Percentiles rank a stretch among this genome's conserved stretches.
Evolutionary conservation across 176 grass and related monocot species (phyloP).

Genomic region (Aegilops bicornis): DNA sequence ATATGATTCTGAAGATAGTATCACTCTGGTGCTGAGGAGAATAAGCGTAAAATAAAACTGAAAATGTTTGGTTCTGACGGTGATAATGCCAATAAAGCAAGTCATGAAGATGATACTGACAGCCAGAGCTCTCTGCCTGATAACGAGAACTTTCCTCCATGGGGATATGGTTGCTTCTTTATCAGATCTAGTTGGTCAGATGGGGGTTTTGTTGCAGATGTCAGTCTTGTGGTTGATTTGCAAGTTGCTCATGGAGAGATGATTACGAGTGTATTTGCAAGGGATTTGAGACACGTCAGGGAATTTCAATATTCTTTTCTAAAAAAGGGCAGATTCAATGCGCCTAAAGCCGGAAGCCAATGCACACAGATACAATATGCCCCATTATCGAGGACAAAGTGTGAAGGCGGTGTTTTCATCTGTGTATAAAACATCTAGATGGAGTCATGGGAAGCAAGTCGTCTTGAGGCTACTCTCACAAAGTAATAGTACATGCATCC

Average conservation of each 20-base stretch:
- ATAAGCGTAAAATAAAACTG: constrained; percentile 36
- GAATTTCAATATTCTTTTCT: constrained; percentile 53
- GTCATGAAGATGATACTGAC: constrained; percentile 41
- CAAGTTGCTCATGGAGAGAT: constrained; percentile 41
- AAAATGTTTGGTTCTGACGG: constrained; percentile 44
- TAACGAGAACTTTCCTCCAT: constrained; percentile 68
- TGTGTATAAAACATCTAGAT: too few species aligned
- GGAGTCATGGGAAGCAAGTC: too few species aligned
- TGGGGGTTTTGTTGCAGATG: constrained; percentile 64
- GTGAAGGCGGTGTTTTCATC: too few species aligned
- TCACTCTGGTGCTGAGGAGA: constrained; percentile 50
- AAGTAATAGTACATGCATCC: too few species aligned
- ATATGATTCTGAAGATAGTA: constrained; percentile 77
- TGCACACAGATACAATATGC: constrained; percentile 57
- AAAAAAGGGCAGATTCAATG: constrained; percentile 48
- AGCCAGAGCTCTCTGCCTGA: constrained; percentile 59
- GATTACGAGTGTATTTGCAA: constrained; percentile 63
- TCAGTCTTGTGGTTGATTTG: constrained; percentile 71
- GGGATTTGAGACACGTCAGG: constrained; percentile 69
- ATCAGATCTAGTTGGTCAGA: constrained; percentile 64
- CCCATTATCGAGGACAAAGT: constrained; percentile 89
- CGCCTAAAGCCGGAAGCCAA: constrained; percentile 44
- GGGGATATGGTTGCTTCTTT: constrained; percentile 77
- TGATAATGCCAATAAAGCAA: constrained; percentile 23
- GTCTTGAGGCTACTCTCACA: too few species aligned